Base-by-base conservation (phyloP, 2,329 filamentous ascomycete species). In the Pseudonectria buxi region DNA sequence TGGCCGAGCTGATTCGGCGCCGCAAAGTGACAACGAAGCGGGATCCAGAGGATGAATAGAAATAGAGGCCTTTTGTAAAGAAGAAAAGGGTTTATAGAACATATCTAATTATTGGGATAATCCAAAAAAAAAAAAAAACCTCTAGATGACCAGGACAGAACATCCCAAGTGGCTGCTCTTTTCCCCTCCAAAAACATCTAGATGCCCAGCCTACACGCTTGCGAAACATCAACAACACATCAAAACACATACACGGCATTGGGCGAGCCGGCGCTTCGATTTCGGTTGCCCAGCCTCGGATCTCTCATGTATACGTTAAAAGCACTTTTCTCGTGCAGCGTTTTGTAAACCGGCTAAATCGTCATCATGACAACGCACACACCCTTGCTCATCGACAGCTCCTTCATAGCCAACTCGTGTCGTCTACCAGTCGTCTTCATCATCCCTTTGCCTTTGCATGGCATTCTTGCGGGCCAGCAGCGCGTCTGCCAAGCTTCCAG, bases 401-500 rank as follows among this genome's bases (percentile, higher is more conserved):
- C 47, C 33, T 54, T 40, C 47, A 51, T 40, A 44, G 33, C 51
- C 40, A 45, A 38, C 33, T 53, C 50, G 41, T 46, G 34, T 47
- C 37, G 40, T 50, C 51, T 57, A 84, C 81, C 81, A 84, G 54
- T 86, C 78, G 45, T 83, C 81, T 30, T 84, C 80, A 13, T 83
- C 78, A 14, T 81, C 74, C 37, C 76, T 69, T 59, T 76, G 77
- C 52, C 73, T 77, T 52, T 81, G 78, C 81, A 87, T 86, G 6
- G 82, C 83, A 45, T 76, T 79, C 66, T 89, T 83, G 50, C 86
- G 71, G 28, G 83, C 82, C 50, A 84, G 67, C 50, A 92, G 64
- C n/a, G 84, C 84, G 56, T 89, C 84, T 3, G 86, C 86, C 47
- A 92, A 63, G 30, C 83, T 85, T 32, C 82, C 83, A 4, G 77